These are phyloP conservation scores for Cutaneotrichosporon mucoides DNA, from an alignment of 1,284 basidiomycete species.

Conservation along the genomic window DNA sequence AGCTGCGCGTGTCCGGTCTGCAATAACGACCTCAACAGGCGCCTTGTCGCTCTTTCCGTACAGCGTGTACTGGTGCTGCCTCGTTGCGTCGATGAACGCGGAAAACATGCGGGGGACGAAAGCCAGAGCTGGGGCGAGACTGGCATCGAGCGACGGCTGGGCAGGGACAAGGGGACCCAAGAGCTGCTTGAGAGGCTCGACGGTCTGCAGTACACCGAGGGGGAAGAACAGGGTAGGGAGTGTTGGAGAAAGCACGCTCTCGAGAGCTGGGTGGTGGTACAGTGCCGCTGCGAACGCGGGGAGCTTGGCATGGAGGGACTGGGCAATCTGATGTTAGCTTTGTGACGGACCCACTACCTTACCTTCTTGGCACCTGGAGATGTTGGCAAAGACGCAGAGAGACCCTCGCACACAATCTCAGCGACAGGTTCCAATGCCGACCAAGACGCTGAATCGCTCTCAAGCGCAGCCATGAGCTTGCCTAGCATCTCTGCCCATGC, in stretches of 20 bases:
- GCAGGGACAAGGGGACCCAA: background rate
- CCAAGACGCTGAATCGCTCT: background rate
- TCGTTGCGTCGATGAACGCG: constrained; percentile 22
- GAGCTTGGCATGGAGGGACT: constrained; percentile 20
- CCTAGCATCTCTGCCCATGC: constrained; percentile 32
- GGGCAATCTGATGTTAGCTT: constrained; percentile 25
- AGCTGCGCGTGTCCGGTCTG: constrained; percentile 32
- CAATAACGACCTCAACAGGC: constrained; percentile 35
- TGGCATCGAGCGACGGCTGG: background rate
- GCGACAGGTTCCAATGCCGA: constrained; percentile 8
- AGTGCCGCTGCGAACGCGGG: constrained; percentile 20
- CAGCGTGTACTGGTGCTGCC: constrained; percentile 28
- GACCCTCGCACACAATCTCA: constrained; percentile 9
- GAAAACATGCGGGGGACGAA: constrained; percentile 27
- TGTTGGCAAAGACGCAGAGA: constrained; percentile 9
- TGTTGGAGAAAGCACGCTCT: constrained; percentile 12
- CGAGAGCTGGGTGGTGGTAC: constrained; percentile 17
- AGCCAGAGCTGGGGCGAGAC: constrained; percentile 11
- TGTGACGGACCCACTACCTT: background rate
- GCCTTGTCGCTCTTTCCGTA: constrained; percentile 28
- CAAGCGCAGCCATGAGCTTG: constrained; percentile 14
- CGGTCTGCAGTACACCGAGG: constrained; percentile 21
- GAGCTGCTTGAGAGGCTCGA: constrained; percentile 20
- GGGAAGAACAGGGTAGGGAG: constrained; percentile 28
- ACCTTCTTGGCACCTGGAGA: constrained; percentile 34